Conservation (phyloP, 2,329 filamentous ascomycete genomes). For the Acephala macrosclerotiorum region DNA sequence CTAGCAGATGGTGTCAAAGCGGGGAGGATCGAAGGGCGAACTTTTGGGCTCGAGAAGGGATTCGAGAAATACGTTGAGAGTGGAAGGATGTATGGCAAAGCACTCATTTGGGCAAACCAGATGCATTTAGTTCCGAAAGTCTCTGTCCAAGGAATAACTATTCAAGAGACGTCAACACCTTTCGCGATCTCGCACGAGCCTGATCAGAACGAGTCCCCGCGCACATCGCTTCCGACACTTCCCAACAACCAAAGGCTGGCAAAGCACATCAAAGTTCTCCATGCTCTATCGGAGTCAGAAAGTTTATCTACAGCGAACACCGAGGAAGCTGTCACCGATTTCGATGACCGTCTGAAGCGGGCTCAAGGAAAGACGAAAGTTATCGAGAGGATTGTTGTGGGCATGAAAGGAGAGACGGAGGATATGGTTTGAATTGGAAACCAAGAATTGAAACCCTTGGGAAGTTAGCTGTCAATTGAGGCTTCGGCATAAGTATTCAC, state of each 20-base stretch:
- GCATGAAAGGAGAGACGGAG: conserved; percentile 35
- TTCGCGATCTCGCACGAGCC: not conserved
- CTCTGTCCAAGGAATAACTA: not conserved
- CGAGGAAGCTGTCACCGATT: conserved; percentile 88
- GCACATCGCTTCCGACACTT: conserved; percentile 51
- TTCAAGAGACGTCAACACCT: not conserved
- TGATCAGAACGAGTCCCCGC: not conserved
- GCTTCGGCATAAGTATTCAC: too few relatives aligned
- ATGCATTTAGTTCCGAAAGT: conserved; percentile 49
- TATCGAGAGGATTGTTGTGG: conserved; percentile 74
- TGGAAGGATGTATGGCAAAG: conserved; percentile 79
- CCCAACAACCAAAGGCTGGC: conserved; percentile 69
- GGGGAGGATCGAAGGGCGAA: conserved; percentile 86
- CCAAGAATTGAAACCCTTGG: too few relatives aligned
- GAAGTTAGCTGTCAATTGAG: too few relatives aligned
- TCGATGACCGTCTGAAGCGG: conserved; percentile 86
- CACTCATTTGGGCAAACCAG: conserved; percentile 84
- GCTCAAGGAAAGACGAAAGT: conserved; percentile 86
- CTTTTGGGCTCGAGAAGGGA: conserved; percentile 89
- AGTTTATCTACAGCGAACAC: conserved; percentile 82
- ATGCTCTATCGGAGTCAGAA: conserved; percentile 79
- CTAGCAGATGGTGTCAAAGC: conserved; percentile 76
- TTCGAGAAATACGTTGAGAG: conserved; percentile 91
- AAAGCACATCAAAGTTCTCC: conserved; percentile 79
- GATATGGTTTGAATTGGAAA: not conserved